phyloP scores from a whole-genome alignment of 371 early-diverging fungal genomes.

The Mortierella sp. region DNA sequence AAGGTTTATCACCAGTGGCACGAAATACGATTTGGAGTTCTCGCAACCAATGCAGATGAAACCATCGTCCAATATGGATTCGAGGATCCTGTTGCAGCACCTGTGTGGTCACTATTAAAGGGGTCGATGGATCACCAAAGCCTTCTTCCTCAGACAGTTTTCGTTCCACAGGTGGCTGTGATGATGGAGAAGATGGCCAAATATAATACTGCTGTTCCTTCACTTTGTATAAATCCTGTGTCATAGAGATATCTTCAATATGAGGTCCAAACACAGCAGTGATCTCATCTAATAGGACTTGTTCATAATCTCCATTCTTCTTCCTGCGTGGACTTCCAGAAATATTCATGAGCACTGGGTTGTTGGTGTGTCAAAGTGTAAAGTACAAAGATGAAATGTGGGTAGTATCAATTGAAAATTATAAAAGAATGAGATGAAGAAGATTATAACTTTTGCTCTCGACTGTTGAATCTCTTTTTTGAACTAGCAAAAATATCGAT shows the following conservation, averaged over 20 bases:
- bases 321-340: neutral
- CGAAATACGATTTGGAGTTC: conserved; percentile 26
- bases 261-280: conserved; percentile 12
- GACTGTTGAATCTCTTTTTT: no score
- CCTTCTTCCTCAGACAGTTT: neutral
- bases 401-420: neutral
- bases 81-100: neutral
- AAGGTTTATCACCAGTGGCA: neutral
- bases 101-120: conserved; percentile 11
- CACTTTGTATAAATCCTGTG: conserved; percentile 9
- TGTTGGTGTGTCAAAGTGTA: no score
- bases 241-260: conserved; percentile 17
- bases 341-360: neutral
- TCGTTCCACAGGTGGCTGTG: neutral
- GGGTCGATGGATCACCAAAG: neutral
- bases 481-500: no score
- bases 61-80: conserved; percentile 4
- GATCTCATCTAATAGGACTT: conserved; percentile 19
- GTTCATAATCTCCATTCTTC: neutral
- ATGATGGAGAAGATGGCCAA: neutral
- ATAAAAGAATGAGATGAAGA: neutral
- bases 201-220: neutral
- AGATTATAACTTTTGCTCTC: no score
- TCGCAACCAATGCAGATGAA: conserved; percentile 17
- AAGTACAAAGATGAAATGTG: no score